Percentiles rank a stretch among this genome's conserved stretches.
Conservation (phyloP, 164 flowering plant species). For the Tetracentron sinense region DNA sequence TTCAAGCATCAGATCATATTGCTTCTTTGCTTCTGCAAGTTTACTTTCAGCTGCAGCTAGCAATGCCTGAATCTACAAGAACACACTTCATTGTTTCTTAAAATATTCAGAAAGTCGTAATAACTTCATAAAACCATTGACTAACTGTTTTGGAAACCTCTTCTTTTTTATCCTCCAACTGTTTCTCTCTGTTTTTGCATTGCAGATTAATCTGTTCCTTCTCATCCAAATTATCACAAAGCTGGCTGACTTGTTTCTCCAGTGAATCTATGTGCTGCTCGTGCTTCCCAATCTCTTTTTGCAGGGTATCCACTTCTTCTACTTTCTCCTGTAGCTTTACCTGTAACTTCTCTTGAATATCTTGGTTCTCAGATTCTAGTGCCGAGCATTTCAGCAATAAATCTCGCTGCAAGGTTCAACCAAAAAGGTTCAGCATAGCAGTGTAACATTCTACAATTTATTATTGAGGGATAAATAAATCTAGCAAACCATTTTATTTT, state of each 20-base stretch:
- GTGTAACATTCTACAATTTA: constrained; percentile 1
- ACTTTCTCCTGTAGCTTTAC: constrained; percentile 42
- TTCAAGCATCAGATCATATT: constrained; percentile 77
- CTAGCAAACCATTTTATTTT: constrained; percentile 61
- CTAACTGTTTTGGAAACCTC: constrained; percentile 46
- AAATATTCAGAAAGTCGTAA: neutral
- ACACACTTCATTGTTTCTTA: neutral
- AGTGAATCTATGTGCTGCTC: constrained; percentile 42
- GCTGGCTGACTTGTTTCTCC: constrained; percentile 51
- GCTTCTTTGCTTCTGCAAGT: constrained; percentile 72
- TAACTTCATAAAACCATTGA: constrained; percentile 4
- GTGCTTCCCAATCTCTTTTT: constrained; percentile 42
- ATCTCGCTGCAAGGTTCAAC: constrained; percentile 59
- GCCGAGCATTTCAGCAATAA: constrained; percentile 44
- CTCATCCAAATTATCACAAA: constrained; percentile 47
- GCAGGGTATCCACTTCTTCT: constrained; percentile 47
- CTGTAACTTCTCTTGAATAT: constrained; percentile 45
- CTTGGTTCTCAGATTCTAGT: constrained; percentile 59
- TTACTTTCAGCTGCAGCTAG: constrained; percentile 58
- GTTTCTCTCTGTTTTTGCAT: constrained; percentile 45
- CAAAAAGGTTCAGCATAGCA: constrained; percentile 16
- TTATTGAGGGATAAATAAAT: neutral
- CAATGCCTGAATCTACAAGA: constrained; percentile 54
- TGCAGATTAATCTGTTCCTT: constrained; percentile 56
- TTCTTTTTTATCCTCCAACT: constrained; percentile 51